Evolutionary conservation across 345 rosid species (phyloP).

Genomic region (Hirschfeldia incana): DNA sequence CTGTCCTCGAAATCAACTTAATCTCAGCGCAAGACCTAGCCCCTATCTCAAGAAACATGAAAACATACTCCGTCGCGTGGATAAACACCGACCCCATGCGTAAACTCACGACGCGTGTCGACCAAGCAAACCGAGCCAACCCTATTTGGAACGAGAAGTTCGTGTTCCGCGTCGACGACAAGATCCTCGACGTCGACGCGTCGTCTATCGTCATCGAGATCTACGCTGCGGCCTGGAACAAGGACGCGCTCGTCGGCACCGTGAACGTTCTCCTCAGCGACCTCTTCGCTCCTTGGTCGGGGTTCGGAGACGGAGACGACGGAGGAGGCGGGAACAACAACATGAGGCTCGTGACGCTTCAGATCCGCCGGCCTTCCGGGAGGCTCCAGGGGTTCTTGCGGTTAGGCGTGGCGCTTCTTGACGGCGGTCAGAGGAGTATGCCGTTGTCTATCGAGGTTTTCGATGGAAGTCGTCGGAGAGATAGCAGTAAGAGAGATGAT

Average conservation of each 20-base stretch:
- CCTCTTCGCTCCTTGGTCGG: constrained; percentile 47
- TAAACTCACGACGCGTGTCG: constrained; percentile 70
- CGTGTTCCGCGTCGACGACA: constrained; percentile 71
- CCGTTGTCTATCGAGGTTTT: constrained; percentile 53
- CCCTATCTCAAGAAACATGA: constrained; percentile 70
- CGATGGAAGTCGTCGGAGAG: constrained; percentile 33
- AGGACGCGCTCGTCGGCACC: constrained; percentile 68
- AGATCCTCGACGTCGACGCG: constrained; percentile 54
- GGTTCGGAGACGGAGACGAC: constrained; percentile 24
- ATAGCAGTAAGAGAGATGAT: neutral
- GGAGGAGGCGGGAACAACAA: constrained; percentile 31
- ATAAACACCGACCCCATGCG: constrained; percentile 63
- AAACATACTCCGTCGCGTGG: constrained; percentile 83
- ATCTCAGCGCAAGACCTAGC: constrained; percentile 82
- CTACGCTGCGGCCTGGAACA: constrained; percentile 85
- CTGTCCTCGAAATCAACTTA: constrained; percentile 69
- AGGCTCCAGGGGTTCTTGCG: constrained; percentile 87
- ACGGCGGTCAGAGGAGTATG: constrained; percentile 77
- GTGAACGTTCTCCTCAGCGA: constrained; percentile 62
- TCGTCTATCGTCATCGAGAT: constrained; percentile 72
- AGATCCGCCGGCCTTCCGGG: constrained; percentile 79
- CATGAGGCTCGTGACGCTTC: constrained; percentile 50
- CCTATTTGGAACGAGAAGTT: constrained; percentile 93
- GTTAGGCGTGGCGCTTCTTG: constrained; percentile 68
- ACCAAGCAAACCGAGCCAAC: constrained; percentile 59